A percentile compares a stretch with the other conserved stretches of the same genome.
Conservation (phyloP, 352 stramenopile genomes). For the Phytophthora citricola region DNA sequence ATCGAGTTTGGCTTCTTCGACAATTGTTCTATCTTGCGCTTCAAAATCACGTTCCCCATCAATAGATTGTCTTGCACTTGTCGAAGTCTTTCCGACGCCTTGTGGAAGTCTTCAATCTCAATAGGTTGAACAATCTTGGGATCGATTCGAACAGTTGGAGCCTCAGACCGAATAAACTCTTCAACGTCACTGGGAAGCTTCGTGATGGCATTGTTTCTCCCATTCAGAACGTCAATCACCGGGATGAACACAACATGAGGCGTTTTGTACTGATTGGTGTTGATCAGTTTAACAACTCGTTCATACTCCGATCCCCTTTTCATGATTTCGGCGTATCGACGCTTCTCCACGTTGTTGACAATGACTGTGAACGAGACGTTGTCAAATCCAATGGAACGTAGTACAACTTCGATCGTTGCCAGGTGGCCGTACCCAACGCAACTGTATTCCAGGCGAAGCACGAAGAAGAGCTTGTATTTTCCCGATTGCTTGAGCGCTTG, state of each 20-base stretch:
- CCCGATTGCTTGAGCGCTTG: conserved; percentile 3
- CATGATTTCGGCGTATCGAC: conserved; percentile 19
- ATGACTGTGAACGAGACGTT: conserved; percentile 20
- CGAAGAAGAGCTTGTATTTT: conserved; percentile 30
- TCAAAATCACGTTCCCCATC: neutral
- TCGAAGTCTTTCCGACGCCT: conserved; percentile 4
- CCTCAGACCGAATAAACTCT: neutral
- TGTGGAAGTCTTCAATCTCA: conserved; percentile 11
- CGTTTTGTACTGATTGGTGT: conserved; percentile 13
- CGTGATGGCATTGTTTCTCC: conserved; percentile 2
- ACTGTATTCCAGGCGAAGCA: conserved; percentile 26
- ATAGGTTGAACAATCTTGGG: neutral
- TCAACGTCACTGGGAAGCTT: conserved; percentile 5
- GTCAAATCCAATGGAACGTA: conserved; percentile 20
- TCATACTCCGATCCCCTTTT: conserved; percentile 11
- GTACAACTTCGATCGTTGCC: conserved; percentile 25
- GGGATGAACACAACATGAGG: conserved; percentile 22
- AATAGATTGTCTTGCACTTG: neutral
- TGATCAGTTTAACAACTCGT: conserved; percentile 19
- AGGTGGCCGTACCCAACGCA: conserved; percentile 27
- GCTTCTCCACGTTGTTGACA: conserved; percentile 28
- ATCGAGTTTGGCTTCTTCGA: neutral
- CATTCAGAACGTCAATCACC: conserved; percentile 15
- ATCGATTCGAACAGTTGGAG: conserved; percentile 1
- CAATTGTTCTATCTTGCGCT: neutral